Base-by-base conservation (phyloP, 805 yeast genomes). In the Diddensiella caesifluorescens region DNA sequence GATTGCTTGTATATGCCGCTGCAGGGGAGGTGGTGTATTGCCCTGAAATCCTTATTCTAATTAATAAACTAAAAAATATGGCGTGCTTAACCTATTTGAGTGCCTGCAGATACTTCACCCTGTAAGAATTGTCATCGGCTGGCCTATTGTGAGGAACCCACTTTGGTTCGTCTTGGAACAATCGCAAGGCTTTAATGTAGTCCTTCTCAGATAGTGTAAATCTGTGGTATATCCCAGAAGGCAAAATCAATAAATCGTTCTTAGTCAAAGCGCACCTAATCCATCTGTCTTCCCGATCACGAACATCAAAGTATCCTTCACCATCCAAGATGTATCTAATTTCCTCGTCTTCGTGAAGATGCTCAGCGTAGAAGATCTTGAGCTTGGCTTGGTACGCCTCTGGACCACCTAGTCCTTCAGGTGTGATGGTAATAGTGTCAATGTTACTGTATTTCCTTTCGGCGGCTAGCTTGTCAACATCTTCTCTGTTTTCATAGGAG, bases 311-410 rank as follows among this genome's bases (percentile, higher is more conserved):
- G 63, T 74, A 90, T 0, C 98, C 97, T 42, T 79, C 83, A 7
- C 98, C 98, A 21, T 83, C 95, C 15, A 83, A 57, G 40, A 88
- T 77, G 64, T 88, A 90, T 51, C 98, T 70, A 59, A 90, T 90
- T 67, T 90, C 98, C 64, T 90, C 98, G 60, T 90, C 98, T 60
- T 90, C 97, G 60, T 90, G 98, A 41, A 87, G 70, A 62, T 90
- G 98, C 57, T 90, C 96, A 35, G 73, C 68, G 65, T 79, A 85
- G 62, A 89, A 88, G 32, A 65, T 72, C 48, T 74, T 69, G 61
- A 90, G 69, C 61, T 87, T 86, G 38, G 67, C 69, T 49, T 76
- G 70, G 54, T 83, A 75, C 0, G 75, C 80, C 40, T 76, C 80
- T 27, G 79, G 79, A 18, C 80, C 77, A 0, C 77, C 75, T 57